Evolutionary conservation across 352 stramenopile genomes (phyloP).

Genomic region (Halophytophthora polymorphica): DNA sequence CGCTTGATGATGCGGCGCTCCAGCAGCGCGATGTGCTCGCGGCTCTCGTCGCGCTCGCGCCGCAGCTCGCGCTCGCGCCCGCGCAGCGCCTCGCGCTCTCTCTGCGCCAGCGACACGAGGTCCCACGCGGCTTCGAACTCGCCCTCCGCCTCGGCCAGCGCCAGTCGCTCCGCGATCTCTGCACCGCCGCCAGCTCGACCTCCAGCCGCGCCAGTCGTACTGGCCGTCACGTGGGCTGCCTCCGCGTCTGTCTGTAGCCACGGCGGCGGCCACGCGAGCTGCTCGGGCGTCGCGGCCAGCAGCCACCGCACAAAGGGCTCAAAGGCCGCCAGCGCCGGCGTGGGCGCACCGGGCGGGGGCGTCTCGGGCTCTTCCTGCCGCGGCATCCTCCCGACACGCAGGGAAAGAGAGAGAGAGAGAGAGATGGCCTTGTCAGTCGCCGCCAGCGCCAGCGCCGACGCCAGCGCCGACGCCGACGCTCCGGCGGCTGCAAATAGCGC

Average conservation of each 20-base stretch:
- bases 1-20: conserved; percentile 74
- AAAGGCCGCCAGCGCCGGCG: conserved; percentile 31
- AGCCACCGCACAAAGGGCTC: conserved; percentile 65
- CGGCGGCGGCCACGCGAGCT: conserved; percentile 40
- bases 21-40: conserved; percentile 51
- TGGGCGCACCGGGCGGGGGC: conserved; percentile 34
- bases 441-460: too few species aligned
- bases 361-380: conserved; percentile 14
- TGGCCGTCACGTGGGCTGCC: too few species aligned
- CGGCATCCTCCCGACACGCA: conserved; percentile 21
- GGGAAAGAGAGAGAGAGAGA: too few species aligned
- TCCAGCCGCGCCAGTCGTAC: conserved; percentile 2
- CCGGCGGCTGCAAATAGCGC: too few species aligned
- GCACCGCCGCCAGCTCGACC: not conserved
- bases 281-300: conserved; percentile 37
- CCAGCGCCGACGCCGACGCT: too few species aligned
- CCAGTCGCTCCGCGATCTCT: conserved; percentile 15
- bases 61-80: conserved; percentile 39
- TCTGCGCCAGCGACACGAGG: conserved; percentile 39
- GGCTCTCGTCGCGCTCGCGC: conserved; percentile 39
- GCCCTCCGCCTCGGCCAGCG: conserved; percentile 42
- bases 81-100: conserved; percentile 41
- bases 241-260: too few species aligned
- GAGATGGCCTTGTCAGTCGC: too few species aligned
- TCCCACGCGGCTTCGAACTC: conserved; percentile 47